Base-by-base conservation (phyloP, 192 early-diverging fungal species). In the Coemansia sp. region DNA sequence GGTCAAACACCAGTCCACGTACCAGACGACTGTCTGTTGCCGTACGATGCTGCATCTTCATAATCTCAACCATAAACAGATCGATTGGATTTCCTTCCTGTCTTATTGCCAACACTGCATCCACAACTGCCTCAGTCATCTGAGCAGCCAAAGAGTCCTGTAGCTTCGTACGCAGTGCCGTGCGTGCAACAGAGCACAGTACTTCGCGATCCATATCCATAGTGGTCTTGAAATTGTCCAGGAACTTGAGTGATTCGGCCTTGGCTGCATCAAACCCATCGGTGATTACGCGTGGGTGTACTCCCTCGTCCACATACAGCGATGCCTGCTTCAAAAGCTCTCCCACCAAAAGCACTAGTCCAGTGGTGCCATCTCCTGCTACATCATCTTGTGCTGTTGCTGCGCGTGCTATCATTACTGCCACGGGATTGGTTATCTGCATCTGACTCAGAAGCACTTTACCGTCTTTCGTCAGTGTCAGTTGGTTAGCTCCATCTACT, bases 371-470 rank as follows among this genome's bases (percentile, higher is more conserved):
- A 64, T 99, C 97, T 48, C 97, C 97, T 26, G 96, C 97, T 41
- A 98, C 90, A 67, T 99, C 97, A 83, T 99, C 97, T 82, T 99
- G 97, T 25, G 96, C 96, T 22, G 94, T 97, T 1, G 97, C 95
- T n/a, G 97, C 93, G 18, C 95, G 87, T 23, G 97, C 97, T 76
- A 99, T 97, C 97, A 99, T 99, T 60, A 92, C 91, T 23, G 97
- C 97, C 4, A 95, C 97, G 7, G 97, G 97, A 80, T 99, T 95
- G 90, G 97, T 95, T 81, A 99, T 99, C 95, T 99, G 97, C 97
- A 99, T 99, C 83, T 99, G 96, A 65, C 83, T 94, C 64, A 99
- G 84, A 25, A 99, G 90, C 44, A 99, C 97, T 72, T 99, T 99
- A 58, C 97, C 97, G 75, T 99, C 97, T 84, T 99, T 99, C 38